phyloP scores from a whole-genome alignment of 768 basidiomycete genomes.

The Fomitopsis serialis region DNA sequence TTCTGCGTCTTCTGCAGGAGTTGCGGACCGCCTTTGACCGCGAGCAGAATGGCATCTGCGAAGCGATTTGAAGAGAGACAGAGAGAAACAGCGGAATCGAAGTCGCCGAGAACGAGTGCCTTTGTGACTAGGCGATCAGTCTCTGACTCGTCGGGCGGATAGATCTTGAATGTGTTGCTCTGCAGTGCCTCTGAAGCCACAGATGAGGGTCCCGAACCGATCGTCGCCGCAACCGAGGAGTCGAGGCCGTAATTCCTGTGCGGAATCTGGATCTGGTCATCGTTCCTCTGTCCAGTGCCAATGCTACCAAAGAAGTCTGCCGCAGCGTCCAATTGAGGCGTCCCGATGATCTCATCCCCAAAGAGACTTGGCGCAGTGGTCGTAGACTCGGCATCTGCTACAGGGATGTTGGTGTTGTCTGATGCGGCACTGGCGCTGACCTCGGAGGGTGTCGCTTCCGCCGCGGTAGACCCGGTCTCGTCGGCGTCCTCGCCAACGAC shows the following conservation, averaged over 20 bases:
- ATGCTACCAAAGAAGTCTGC: conserved; percentile 90
- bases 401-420: conserved; percentile 45
- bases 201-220: conserved; percentile 87
- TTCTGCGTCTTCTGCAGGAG: conserved; percentile 86
- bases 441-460: conserved; percentile 71
- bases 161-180: conserved; percentile 85
- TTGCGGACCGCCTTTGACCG: conserved; percentile 85
- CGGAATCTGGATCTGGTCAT: conserved; percentile 54
- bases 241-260: conserved; percentile 77
- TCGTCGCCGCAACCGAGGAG: conserved; percentile 91
- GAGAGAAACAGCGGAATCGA: conserved; percentile 84
- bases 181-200: conserved; percentile 69
- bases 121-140: conserved; percentile 86
- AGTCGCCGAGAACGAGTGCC: conserved; percentile 94
- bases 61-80: conserved; percentile 86
- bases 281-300: conserved; percentile 43
- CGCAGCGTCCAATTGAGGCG: conserved; percentile 58
- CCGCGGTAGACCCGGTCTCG: conserved; percentile 24
- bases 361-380: conserved; percentile 88
- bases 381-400: conserved; percentile 68
- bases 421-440: conserved; percentile 60
- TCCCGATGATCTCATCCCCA: conserved; percentile 70
- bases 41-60: conserved; percentile 92
- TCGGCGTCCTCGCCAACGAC: conserved; percentile 32
- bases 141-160: conserved; percentile 81